phyloP scores from a whole-genome alignment of 2,329 filamentous ascomycete species.

The Aspergillus brunneoviolaceus region DNA sequence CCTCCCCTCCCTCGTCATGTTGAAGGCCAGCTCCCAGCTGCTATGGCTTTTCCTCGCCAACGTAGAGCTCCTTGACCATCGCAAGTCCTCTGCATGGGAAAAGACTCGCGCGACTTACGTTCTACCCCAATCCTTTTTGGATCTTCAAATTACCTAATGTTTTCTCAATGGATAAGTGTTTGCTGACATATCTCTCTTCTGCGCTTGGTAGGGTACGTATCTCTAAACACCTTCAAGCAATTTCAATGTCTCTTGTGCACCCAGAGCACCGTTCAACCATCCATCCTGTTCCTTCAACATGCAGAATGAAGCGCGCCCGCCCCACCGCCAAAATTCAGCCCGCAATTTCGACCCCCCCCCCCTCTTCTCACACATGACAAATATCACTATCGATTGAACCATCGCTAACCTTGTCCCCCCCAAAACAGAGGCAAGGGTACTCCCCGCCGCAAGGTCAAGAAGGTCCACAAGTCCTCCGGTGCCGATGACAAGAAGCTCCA shows the following conservation, averaged over 20 bases:
- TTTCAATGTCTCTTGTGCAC: neutral
- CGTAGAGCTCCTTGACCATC: neutral
- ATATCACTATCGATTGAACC: neutral
- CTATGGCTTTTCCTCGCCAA: neutral
- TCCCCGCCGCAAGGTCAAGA: conserved; percentile 97
- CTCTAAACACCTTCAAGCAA: neutral
- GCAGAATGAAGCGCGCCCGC: neutral
- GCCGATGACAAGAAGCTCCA: conserved; percentile 99
- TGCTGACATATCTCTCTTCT: conserved; percentile 6
- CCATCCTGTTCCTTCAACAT: neutral
- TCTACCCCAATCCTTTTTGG: neutral
- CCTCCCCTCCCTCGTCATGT: neutral
- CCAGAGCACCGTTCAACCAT: neutral
- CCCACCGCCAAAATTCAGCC: neutral
- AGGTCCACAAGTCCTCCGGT: conserved; percentile 86
- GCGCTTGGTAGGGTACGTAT: conserved; percentile 14
- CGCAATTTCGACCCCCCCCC: neutral
- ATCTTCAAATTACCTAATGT: neutral
- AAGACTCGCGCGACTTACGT: neutral
- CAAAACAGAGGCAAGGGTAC: conserved; percentile 88
- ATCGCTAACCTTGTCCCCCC: neutral
- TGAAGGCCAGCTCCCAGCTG: neutral
- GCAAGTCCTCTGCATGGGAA: neutral
- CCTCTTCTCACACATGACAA: neutral
- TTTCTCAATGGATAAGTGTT: neutral